Conservation (phyloP, 2,329 filamentous ascomycete genomes). For the Cercospora beticola region DNA sequence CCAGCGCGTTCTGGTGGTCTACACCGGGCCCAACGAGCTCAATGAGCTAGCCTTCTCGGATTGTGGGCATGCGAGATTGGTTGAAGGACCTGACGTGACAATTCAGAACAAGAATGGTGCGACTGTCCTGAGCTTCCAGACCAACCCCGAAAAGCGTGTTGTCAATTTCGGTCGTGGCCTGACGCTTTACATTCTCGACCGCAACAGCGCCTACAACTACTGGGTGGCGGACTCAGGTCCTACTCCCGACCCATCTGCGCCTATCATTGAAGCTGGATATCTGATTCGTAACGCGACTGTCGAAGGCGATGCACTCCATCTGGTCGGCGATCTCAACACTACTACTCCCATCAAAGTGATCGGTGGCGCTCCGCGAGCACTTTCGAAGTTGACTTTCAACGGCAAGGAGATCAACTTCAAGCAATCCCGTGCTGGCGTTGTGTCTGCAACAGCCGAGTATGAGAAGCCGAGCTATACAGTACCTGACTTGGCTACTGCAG, state of each 20-base stretch:
- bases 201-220: constrained; percentile 67
- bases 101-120: constrained; percentile 43
- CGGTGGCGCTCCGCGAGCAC: constrained; percentile 54
- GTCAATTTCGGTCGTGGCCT: constrained; percentile 52
- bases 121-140: constrained; percentile 57
- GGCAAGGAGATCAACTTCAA: constrained; percentile 43
- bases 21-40: constrained; percentile 60
- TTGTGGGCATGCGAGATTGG: constrained; percentile 38
- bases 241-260: constrained; percentile 41
- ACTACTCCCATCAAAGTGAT: constrained; percentile 69
- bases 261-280: constrained; percentile 64
- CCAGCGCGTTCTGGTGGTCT: constrained; percentile 62
- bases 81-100: constrained; percentile 46
- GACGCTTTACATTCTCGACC: constrained; percentile 60
- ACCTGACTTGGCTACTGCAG: constrained; percentile 57
- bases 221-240: constrained; percentile 59
- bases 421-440: constrained; percentile 41
- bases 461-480: constrained; percentile 52
- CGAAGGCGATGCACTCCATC: constrained; percentile 55
- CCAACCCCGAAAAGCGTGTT: constrained; percentile 54
- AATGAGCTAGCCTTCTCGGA: constrained; percentile 60
- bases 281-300: constrained; percentile 61
- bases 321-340: constrained; percentile 71
- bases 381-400: constrained; percentile 64
- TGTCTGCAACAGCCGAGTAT: constrained; percentile 55